A percentile compares a stretch with the other conserved stretches of the same genome.
phyloP scores from a whole-genome alignment of 2,329 filamentous ascomycete species.

The Alternaria viburni region DNA sequence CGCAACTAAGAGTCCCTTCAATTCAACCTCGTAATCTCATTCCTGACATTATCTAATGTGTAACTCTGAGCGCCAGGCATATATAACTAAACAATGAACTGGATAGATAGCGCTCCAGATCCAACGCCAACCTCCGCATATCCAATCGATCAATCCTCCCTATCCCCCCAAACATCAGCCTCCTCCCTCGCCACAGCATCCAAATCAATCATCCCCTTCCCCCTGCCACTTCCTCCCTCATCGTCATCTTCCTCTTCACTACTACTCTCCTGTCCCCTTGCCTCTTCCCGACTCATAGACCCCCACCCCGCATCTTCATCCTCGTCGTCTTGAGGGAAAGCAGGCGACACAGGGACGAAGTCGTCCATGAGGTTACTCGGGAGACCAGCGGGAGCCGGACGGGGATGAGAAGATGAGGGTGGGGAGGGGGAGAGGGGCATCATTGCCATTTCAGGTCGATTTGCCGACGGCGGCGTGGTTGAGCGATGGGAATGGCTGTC shows the following conservation, averaged over 20 bases:
- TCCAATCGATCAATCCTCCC: conserved; percentile 21
- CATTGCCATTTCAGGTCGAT: conserved; percentile 45
- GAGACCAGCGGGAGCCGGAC: conserved; percentile 30
- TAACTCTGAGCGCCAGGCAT: background rate
- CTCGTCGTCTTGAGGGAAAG: conserved; percentile 24
- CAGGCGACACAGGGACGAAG: conserved; percentile 37
- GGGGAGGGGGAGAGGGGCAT: conserved; percentile 40
- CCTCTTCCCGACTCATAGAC: conserved; percentile 37
- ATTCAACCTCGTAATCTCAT: background rate
- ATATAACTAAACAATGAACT: fast-evolving
- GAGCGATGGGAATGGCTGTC: no score
- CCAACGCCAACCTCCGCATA: background rate
- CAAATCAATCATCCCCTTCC: conserved; percentile 36
- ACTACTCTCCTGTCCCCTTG: conserved; percentile 13
- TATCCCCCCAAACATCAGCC: conserved; percentile 45
- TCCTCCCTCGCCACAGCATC: conserved; percentile 46
- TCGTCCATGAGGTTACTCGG: conserved; percentile 45
- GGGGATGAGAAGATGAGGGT: conserved; percentile 6
- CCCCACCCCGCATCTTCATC: conserved; percentile 45
- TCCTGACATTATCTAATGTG: background rate
- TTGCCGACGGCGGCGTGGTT: no score
- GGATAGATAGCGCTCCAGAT: fast-evolving
- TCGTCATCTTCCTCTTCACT: conserved; percentile 27
- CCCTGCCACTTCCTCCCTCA: conserved; percentile 14
- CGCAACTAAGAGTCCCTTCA: background rate